Base-by-base conservation (phyloP, 495 filamentous ascomycete species). In the Neurospora hispaniola region DNA sequence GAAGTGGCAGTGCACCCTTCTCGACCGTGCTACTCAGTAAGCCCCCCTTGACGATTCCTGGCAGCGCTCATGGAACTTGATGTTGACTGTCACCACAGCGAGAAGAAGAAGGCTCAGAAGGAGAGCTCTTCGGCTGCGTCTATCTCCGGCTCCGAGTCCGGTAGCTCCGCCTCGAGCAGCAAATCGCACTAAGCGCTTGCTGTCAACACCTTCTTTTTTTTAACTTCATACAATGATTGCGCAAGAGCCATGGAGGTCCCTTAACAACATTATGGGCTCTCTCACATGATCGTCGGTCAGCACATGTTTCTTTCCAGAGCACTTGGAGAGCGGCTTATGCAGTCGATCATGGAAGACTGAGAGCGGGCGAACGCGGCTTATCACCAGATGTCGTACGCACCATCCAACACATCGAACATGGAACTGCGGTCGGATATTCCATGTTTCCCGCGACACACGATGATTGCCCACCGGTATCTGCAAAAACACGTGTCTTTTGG, bases 21-120 rank as follows among this genome's bases (percentile, higher is more conserved):
- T 84, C 42, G 81, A 85, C 76, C 81, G 83, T 66, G 76, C 79
- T 69, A 74, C 80, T 69, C 82, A 82, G 84, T 86, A 80, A 79
- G 81, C 9, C 23, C 35, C 40, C 27, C 44, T 40, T 38, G 16
- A 38, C 59, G 2, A n/a, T 69, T 23, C 8, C 4, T 31, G 11
- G 14, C 38, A 27, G 48, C 23, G 18, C 12, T 12, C 42, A 27
- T 69, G 48, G 5, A 16, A 38, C 14, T 66, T 38, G 54, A 66
- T 66, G 27, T 14, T 66, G 14, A 66, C 68, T 31, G 7, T 68
- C 46, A 14, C 8, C 40, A 42, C 73, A 85, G 84, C 70, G 83
- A 85, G 79, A 81, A 77, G 71, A 66, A 70, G 35, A 81, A 79
- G 70, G 68, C 72, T 40, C 39, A 48, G 27, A 72, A 73, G 4